Percentiles rank a stretch among this genome's conserved stretches.
Evolutionary conservation across 805 yeast genomes (phyloP).

Genomic region (Saccharomycopsis fodiens): DNA sequence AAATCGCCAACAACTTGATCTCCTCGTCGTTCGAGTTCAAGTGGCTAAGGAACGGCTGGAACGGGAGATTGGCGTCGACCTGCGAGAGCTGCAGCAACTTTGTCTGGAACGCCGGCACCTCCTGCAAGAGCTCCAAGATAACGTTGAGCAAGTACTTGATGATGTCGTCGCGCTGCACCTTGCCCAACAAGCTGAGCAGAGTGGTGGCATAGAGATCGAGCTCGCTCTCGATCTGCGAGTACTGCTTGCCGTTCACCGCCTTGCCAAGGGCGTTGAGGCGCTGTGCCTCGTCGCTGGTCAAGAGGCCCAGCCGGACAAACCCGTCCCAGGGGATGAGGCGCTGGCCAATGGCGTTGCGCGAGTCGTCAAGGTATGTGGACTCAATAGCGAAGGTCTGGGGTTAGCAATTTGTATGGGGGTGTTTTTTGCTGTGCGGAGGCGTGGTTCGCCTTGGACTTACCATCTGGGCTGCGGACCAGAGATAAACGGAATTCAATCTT

Average conservation of each 20-base stretch:
- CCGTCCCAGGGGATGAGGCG: slow-evolving; percentile 92
- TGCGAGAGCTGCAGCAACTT: slow-evolving; percentile 11
- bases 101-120: slow-evolving; percentile 22
- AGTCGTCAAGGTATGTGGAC: slow-evolving; percentile 58
- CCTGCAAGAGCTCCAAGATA: slow-evolving; percentile 47
- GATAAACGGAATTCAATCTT: background rate
- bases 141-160: slow-evolving; percentile 57
- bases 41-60: slow-evolving; percentile 42
- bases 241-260: slow-evolving; percentile 33
- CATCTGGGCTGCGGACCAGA: background rate
- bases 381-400: slow-evolving; percentile 33
- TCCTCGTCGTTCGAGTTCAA: slow-evolving; percentile 50
- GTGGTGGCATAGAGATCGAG: slow-evolving; percentile 47
- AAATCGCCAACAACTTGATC: slow-evolving; percentile 47
- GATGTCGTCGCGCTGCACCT: slow-evolving; percentile 52
- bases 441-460: background rate
- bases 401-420: too few species aligned
- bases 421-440: background rate
- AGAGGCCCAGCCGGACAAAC: slow-evolving; percentile 62
- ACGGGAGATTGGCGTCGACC: slow-evolving; percentile 35
- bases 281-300: slow-evolving; percentile 62
- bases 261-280: slow-evolving; percentile 32
- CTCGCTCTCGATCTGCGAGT: slow-evolving; percentile 35
- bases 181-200: slow-evolving; percentile 45
- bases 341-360: slow-evolving; percentile 60